Conservation (phyloP, 116 monocot genomes). For the Trichopus zeylanicus region DNA sequence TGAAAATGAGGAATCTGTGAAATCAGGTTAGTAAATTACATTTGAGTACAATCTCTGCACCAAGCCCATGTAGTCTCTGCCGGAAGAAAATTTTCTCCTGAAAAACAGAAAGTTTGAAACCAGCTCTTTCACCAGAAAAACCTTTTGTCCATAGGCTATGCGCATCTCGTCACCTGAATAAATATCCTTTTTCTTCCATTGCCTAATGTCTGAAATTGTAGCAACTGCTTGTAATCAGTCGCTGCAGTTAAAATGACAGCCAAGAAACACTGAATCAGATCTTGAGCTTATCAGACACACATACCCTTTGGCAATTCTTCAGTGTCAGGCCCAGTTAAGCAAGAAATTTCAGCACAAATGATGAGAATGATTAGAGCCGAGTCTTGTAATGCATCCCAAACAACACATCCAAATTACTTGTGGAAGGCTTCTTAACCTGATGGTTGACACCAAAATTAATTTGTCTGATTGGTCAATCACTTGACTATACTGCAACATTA, state of each 20-base stretch:
- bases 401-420: constrained; percentile 50
- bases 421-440: constrained; percentile 38
- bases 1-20: too few relatives aligned
- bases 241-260: constrained; percentile 61
- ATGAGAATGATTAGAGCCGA: constrained; percentile 61
- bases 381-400: constrained; percentile 66
- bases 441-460: constrained; percentile 52
- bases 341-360: too few relatives aligned
- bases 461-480: constrained; percentile 29
- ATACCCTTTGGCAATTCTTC: constrained; percentile 69
- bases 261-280: constrained; percentile 55
- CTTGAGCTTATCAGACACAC: constrained; percentile 61
- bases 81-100: constrained; percentile 61
- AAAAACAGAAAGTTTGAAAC: constrained; percentile 26
- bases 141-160: constrained; percentile 51
- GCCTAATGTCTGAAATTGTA: constrained; percentile 64
- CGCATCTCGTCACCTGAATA: constrained; percentile 57
- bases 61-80: constrained; percentile 67
- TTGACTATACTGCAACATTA: constrained; percentile 27
- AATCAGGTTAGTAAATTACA: too few relatives aligned
- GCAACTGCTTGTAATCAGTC: constrained; percentile 64
- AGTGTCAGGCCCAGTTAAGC: constrained; percentile 47
- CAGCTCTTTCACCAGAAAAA: constrained; percentile 74
- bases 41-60: too few relatives aligned
- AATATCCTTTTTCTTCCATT: constrained; percentile 69